Percentiles rank a stretch among this genome's conserved stretches.
Evolutionary conservation across 768 basidiomycete genomes (phyloP).

Genomic region (Pulveroboletus sp.): DNA sequence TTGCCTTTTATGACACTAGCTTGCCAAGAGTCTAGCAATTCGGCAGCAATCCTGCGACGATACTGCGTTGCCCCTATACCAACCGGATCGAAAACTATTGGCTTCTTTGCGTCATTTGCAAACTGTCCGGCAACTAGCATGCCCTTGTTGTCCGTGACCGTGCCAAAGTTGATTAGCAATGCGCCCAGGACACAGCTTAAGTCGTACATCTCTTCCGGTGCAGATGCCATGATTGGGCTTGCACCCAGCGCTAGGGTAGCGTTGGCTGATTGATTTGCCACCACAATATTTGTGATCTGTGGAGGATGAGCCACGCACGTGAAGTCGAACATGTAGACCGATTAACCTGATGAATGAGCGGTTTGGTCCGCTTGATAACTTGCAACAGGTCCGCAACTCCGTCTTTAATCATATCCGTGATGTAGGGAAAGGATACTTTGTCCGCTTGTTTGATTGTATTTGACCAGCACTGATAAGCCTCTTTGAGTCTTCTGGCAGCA

Average conservation of each 20-base stretch:
- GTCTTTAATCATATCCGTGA: slow-evolving; percentile 35
- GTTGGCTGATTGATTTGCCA: slow-evolving; percentile 86
- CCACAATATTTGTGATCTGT: slow-evolving; percentile 88
- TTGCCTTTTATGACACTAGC: slow-evolving; percentile 93
- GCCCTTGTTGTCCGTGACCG: slow-evolving; percentile 61
- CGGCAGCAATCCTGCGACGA: slow-evolving; percentile 53
- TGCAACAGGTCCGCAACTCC: slow-evolving; percentile 47
- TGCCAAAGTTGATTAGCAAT: slow-evolving; percentile 85
- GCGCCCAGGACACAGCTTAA: slow-evolving; percentile 60
- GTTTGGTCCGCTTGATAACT: slow-evolving; percentile 47
- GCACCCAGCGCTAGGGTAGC: slow-evolving; percentile 82
- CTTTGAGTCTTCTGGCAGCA: slow-evolving; percentile 44
- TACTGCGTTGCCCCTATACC: slow-evolving; percentile 80
- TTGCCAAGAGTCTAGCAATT: slow-evolving; percentile 73
- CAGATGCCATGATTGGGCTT: slow-evolving; percentile 92
- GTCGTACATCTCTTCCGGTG: slow-evolving; percentile 77
- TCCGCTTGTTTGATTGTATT: not conserved
- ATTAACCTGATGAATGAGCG: slow-evolving; percentile 78
- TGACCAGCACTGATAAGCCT: slow-evolving; percentile 34
- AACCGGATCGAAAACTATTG: slow-evolving; percentile 88
- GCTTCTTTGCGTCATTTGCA: slow-evolving; percentile 67
- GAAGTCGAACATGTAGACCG: not conserved
- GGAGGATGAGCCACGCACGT: not conserved
- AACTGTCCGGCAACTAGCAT: slow-evolving; percentile 71
- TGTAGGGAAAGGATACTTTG: slow-evolving; percentile 14